phyloP scores from a whole-genome alignment of 345 rosid species.

The Eucalyptus cloeziana region DNA sequence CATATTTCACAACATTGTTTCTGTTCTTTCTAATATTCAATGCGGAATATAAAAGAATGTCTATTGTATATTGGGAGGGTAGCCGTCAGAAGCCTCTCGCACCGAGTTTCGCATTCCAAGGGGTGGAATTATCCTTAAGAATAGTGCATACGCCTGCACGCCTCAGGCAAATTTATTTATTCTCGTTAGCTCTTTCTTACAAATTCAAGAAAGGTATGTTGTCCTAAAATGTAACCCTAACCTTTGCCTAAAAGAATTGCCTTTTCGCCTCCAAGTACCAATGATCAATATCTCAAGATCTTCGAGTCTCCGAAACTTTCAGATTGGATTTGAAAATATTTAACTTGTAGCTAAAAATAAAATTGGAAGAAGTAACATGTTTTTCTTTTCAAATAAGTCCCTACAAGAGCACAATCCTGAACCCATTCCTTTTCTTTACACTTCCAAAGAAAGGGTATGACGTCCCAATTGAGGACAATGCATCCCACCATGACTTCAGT shows the following conservation, averaged over 20 bases:
- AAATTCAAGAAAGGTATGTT: neutral
- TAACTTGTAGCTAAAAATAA: neutral
- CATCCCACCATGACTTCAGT: neutral
- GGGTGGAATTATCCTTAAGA: too few species aligned
- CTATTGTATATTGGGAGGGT: too few species aligned
- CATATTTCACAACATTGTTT: too few species aligned
- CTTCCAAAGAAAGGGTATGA: neutral
- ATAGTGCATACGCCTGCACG: too few species aligned
- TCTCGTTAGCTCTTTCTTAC: too few species aligned
- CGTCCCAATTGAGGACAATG: neutral
- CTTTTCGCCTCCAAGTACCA: neutral
- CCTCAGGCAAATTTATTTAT: too few species aligned
- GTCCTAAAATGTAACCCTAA: neutral
- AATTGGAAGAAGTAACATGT: neutral
- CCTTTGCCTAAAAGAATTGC: neutral
- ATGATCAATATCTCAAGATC: neutral
- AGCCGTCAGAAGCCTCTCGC: too few species aligned
- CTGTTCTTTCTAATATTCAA: too few species aligned
- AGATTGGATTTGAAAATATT: neutral
- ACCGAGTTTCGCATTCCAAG: too few species aligned
- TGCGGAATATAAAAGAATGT: too few species aligned
- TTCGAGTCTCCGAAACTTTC: neutral
- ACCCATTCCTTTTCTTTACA: neutral
- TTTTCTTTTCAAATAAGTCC: neutral
- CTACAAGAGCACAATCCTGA: neutral